Base-by-base conservation (phyloP, 2,329 filamentous ascomycete genomes). In the Metarhizium robertsii region DNA sequence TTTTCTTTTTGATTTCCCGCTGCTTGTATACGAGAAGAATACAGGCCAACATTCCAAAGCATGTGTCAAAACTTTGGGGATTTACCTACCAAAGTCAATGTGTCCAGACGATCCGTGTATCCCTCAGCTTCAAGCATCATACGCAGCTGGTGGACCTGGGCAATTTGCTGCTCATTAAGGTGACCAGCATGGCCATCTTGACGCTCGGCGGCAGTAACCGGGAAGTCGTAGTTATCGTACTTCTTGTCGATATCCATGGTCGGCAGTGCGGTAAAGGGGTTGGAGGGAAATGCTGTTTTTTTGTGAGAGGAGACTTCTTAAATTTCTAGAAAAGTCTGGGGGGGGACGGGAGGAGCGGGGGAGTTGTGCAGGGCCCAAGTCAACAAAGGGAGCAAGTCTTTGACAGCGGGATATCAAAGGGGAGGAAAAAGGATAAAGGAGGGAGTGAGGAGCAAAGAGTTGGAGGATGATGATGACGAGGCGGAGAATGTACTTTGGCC, bases 141-240 rank as follows among this genome's bases (percentile, higher is more conserved):
- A 60, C 94, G 86, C 69, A 99, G 79, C 79, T 96, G 90, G 68
- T 84, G 76, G 50, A 97, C 87, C 75, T 92, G 86, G 54, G 90
- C 91, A 81, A 96, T 88, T 77, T 97, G 91, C 71, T 88, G 82
- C 56, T 84, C 79, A 55, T 87, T 94, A 66, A 95, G 87, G 73
- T 95, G 84, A 69, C 94, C 94, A 59, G 92, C 86, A 72, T 96
- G 91, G 61, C 94, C 94, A 65, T 78, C 76, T 68, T 86, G 82
- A 50, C 80, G 71, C 63, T 83, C 82, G 55, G 88, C 82, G 50
- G 90, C 84, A 60, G 82, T 86, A 61, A 86, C 90, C 60, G 94
- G 94, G 78, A 83, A 97, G 74, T 96, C 92, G 74, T 94, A 97
- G 78, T 95, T 73, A 76, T 97, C 94, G 79, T 97, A 95, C 77